Evolutionary conservation across 1,139 yeast species (phyloP).

Genomic region (Protomyces arabidopsidicola): DNA sequence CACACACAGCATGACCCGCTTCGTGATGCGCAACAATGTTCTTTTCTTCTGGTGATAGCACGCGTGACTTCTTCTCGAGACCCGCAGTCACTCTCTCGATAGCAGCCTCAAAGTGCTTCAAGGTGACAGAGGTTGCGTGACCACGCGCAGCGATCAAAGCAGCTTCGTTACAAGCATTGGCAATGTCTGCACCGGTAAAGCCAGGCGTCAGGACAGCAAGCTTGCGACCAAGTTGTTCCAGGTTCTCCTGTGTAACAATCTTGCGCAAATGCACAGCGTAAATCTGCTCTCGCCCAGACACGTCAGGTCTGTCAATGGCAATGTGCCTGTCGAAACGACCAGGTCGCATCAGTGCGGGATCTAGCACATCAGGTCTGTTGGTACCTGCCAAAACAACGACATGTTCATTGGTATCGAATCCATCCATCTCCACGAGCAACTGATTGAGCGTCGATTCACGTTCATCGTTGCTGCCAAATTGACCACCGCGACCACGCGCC

Average conservation of each 20-base stretch:
- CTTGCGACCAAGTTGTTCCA: conserved; percentile 66
- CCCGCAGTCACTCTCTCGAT: conserved; percentile 98
- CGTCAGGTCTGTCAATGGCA: conserved; percentile 83
- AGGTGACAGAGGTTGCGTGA: conserved; percentile 61
- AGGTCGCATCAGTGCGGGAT: conserved; percentile 88
- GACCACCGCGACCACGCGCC: conserved; percentile 77
- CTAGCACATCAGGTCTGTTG: conserved; percentile 88
- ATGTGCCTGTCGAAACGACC: conserved; percentile 96
- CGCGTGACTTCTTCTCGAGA: conserved; percentile 80
- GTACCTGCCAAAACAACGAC: conserved; percentile 98
- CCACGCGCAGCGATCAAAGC: conserved; percentile 92
- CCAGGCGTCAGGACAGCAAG: conserved; percentile 96
- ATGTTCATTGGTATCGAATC: conserved; percentile 82
- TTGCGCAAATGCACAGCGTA: conserved; percentile 76
- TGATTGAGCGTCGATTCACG: conserved; percentile 95
- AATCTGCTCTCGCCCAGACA: conserved; percentile 88
- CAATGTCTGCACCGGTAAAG: conserved; percentile 96
- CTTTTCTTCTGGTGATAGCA: conserved; percentile 77
- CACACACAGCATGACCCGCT: conserved; percentile 98
- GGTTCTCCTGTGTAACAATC: conserved; percentile 51
- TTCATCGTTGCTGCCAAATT: conserved; percentile 74
- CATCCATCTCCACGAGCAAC: conserved; percentile 95
- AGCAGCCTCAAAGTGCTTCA: conserved; percentile 86
- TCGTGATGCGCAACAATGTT: conserved; percentile 92
- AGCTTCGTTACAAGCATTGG: conserved; percentile 94